Evolutionary conservation across 345 rosid genomes (phyloP).

Genomic region (Boechera retrofracta): DNA sequence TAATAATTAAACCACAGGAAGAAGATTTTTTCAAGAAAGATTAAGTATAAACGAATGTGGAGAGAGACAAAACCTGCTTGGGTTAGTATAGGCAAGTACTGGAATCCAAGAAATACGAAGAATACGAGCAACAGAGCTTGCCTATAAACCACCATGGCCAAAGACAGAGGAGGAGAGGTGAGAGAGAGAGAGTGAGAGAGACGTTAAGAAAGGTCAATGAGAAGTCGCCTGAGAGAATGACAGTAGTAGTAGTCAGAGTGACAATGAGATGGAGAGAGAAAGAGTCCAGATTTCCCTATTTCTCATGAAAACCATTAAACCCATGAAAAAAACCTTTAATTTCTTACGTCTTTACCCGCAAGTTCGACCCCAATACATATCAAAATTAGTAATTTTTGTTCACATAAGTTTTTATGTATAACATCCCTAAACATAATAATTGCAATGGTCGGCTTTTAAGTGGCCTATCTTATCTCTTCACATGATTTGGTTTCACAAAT

Average conservation of each 20-base stretch:
- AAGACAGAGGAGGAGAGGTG: not conserved
- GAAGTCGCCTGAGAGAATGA: conserved; percentile 42
- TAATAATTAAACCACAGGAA: not conserved
- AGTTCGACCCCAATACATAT: conserved; percentile 18
- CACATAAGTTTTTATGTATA: not conserved
- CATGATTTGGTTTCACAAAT: conserved; percentile 13
- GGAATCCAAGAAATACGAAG: conserved; percentile 53
- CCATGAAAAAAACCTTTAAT: not conserved
- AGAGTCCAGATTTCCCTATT: conserved; percentile 15
- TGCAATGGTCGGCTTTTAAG: not conserved
- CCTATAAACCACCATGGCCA: conserved; percentile 50
- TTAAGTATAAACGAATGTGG: conserved; percentile 7
- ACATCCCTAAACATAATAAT: conserved; percentile 10
- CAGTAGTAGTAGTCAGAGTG: conserved; percentile 32
- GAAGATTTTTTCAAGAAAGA: not conserved
- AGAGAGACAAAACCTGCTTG: conserved; percentile 61
- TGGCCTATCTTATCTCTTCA: conserved; percentile 4
- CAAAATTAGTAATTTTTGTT: not conserved
- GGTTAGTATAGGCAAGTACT: conserved; percentile 47
- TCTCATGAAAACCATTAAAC: conserved; percentile 19
- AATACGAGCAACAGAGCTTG: conserved; percentile 52
- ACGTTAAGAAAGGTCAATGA: conserved; percentile 33
- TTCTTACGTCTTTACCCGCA: conserved; percentile 24
- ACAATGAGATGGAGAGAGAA: conserved; percentile 38
- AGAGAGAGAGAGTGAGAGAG: conserved; percentile 18